These are phyloP conservation scores for Colletotrichum ledebouriae DNA, from an alignment of 2,329 filamentous ascomycete genomes.

Conservation along the genomic window DNA sequence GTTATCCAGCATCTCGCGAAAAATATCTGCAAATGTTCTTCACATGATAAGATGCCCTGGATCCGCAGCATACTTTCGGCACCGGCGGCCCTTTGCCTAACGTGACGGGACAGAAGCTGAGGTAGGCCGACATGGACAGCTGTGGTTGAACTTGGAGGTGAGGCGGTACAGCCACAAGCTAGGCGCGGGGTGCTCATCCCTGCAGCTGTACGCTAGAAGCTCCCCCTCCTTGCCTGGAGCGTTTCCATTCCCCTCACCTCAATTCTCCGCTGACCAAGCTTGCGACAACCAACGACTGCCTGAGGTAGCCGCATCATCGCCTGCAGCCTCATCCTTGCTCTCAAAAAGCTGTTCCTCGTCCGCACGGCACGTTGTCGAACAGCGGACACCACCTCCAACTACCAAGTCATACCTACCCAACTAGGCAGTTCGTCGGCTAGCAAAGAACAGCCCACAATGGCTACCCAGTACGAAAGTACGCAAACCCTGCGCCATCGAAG, in stretches of 20 bases:
- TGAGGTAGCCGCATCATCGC: slow-evolving; percentile 36
- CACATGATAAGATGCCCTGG: background rate
- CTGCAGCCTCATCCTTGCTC: slow-evolving; percentile 33
- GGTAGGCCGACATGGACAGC: background rate
- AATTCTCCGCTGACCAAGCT: slow-evolving; percentile 24
- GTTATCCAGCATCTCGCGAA: background rate
- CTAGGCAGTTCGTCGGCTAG: too few species aligned
- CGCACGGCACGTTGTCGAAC: background rate
- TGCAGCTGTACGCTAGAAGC: slow-evolving; percentile 8
- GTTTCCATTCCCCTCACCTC: slow-evolving; percentile 21
- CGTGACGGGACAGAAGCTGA: background rate
- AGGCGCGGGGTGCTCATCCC: slow-evolving; percentile 22
- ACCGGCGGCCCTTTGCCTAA: background rate
- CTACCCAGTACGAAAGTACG: slow-evolving; percentile 70
- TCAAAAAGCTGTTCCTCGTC: slow-evolving; percentile 12
- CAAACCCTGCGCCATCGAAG: slow-evolving; percentile 23
- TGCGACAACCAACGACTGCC: slow-evolving; percentile 41
- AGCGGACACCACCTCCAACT: background rate
- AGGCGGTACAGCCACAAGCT: slow-evolving; percentile 17
- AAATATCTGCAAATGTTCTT: background rate
- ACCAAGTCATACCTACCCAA: background rate
- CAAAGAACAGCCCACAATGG: slow-evolving; percentile 56
- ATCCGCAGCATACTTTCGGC: slow-evolving; percentile 25
- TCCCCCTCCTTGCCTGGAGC: background rate
- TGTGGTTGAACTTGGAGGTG: slow-evolving; percentile 13